phyloP scores from a whole-genome alignment of 176 grass and related monocot genomes.

The Miscanthus lutarioriparius region DNA sequence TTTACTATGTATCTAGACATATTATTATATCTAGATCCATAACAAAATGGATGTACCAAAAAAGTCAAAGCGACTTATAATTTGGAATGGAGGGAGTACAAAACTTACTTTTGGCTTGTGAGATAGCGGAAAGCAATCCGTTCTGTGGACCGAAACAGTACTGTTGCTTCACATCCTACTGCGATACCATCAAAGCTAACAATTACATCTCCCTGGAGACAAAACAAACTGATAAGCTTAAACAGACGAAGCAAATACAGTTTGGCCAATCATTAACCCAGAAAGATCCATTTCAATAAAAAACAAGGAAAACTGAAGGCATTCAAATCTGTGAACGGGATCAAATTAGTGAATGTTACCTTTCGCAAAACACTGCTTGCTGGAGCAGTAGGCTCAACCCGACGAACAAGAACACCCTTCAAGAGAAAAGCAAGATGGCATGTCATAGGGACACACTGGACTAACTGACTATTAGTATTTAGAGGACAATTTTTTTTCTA shows the following conservation, averaged over 20 bases:
- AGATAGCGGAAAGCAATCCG: slow-evolving; percentile 96
- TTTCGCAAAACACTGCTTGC: slow-evolving; percentile 69
- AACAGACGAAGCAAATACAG: slow-evolving; percentile 27
- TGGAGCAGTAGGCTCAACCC: slow-evolving; percentile 94
- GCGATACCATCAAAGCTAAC: slow-evolving; percentile 83
- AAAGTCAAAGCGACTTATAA: too few species aligned
- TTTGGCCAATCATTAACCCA: slow-evolving; percentile 15
- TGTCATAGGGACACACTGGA: slow-evolving; percentile 24
- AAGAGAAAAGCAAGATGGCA: slow-evolving; percentile 44
- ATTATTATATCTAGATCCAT: too few species aligned
- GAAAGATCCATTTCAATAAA: slow-evolving; percentile 22
- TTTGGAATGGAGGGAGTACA: background rate
- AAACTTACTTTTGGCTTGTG: slow-evolving; percentile 94
- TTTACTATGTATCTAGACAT: too few species aligned
- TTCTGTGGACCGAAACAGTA: slow-evolving; percentile 90
- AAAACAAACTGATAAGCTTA: slow-evolving; percentile 36
- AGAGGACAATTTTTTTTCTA: background rate
- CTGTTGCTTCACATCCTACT: slow-evolving; percentile 94
- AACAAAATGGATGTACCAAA: too few species aligned
- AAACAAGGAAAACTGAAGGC: slow-evolving; percentile 23
- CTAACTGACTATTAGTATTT: slow-evolving; percentile 17
- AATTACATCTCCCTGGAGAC: slow-evolving; percentile 95
- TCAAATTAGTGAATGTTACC: slow-evolving; percentile 44
- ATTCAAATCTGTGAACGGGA: slow-evolving; percentile 25
- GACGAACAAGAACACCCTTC: slow-evolving; percentile 87